phyloP scores from a whole-genome alignment of 176 grass and related monocot genomes.

The Oryza coarctata region DNA sequence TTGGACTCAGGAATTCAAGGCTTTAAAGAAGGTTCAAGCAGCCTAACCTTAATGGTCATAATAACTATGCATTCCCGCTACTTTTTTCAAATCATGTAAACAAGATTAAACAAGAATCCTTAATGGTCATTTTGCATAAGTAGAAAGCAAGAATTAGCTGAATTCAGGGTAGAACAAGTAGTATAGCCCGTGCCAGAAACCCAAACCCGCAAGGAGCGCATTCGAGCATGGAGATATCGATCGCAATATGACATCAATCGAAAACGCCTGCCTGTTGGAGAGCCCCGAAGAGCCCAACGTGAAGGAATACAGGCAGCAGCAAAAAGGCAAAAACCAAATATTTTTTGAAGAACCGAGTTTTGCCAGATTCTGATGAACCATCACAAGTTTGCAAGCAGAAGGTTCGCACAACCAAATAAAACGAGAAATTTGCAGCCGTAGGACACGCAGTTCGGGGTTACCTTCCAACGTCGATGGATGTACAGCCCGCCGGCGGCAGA shows the following conservation, averaged over 20 bases:
- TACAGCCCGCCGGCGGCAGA: background rate
- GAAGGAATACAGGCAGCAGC: background rate
- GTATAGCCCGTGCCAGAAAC: background rate
- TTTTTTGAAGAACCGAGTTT: background rate
- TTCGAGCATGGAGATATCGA: too few species aligned
- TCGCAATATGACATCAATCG: background rate
- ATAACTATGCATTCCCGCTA: background rate
- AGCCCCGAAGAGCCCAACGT: too few species aligned
- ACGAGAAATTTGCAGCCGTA: background rate
- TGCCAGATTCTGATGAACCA: background rate
- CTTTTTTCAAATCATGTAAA: background rate
- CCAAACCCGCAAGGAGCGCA: background rate
- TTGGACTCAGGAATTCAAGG: background rate
- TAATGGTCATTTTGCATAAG: background rate
- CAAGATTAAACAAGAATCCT: background rate
- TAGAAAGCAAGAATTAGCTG: background rate
- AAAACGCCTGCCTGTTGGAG: too few species aligned
- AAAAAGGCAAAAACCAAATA: background rate
- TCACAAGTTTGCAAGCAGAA: background rate
- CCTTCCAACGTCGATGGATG: background rate
- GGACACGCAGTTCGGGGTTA: too few species aligned
- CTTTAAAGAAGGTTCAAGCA: background rate
- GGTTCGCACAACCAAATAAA: background rate
- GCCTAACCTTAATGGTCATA: background rate
- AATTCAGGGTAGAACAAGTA: background rate